These are phyloP conservation scores for Copromyces sp. DNA, from an alignment of 495 filamentous ascomycete genomes.

Conservation along the genomic window DNA sequence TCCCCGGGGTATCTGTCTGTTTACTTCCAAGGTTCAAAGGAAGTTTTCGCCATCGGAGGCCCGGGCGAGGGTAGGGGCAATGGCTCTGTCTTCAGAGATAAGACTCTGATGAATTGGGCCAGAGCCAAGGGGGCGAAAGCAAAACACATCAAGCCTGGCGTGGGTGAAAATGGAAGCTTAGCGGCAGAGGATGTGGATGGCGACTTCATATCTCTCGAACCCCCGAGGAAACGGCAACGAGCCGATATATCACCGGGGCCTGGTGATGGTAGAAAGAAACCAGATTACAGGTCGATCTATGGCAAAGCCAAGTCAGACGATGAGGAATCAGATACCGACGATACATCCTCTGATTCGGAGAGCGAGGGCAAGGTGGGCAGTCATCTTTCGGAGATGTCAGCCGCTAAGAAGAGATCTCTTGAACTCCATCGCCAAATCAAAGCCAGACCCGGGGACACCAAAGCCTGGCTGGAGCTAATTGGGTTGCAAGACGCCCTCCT, in stretches of 20 bases:
- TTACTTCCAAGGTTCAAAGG: slow-evolving; percentile 22
- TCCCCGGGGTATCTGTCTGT: slow-evolving; percentile 25
- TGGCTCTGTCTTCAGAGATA: slow-evolving; percentile 31
- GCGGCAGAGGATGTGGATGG: slow-evolving; percentile 4
- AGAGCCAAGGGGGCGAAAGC: slow-evolving; percentile 17
- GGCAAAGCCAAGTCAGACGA: slow-evolving; percentile 43
- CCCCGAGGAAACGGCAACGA: slow-evolving; percentile 33
- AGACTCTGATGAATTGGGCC: slow-evolving; percentile 17
- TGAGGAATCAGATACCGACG: slow-evolving; percentile 32
- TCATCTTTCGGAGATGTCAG: slow-evolving; percentile 23
- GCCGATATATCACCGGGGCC: slow-evolving; percentile 11
- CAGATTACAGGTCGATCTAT: slow-evolving; percentile 62
- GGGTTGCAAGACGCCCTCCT: slow-evolving; percentile 62
- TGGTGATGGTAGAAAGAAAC: slow-evolving; percentile 34
- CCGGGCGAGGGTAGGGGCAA: slow-evolving; percentile 11
- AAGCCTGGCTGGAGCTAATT: slow-evolving; percentile 67
- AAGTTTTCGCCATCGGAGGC: slow-evolving; percentile 26
- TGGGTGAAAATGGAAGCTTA: neutral
- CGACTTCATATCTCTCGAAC: slow-evolving; percentile 28
- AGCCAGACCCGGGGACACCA: slow-evolving; percentile 51
- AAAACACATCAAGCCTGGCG: slow-evolving; percentile 15
- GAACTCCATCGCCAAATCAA: slow-evolving; percentile 51
- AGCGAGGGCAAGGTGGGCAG: slow-evolving; percentile 23
- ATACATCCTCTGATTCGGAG: slow-evolving; percentile 33
- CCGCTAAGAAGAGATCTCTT: slow-evolving; percentile 37